Evolutionary conservation across 2,329 filamentous ascomycete genomes (phyloP), one percentile per base, ranked within the genome.

Genomic region (Arthroderma uncinatum): DNA sequence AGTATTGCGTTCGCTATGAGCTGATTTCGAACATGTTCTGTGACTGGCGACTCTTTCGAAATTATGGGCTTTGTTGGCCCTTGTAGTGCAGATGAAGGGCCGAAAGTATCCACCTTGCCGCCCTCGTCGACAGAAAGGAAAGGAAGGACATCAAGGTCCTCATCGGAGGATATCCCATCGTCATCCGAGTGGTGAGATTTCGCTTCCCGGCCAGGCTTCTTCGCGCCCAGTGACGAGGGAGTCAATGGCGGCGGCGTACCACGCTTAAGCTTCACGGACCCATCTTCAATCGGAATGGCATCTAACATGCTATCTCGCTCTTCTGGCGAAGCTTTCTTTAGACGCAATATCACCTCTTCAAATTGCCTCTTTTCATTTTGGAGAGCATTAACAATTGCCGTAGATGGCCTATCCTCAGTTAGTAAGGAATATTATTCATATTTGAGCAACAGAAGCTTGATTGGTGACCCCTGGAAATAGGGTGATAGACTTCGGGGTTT

Each of bases 1-100:
- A 64, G 34, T 30, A 62, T 59, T 30, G 62, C 63, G 54, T 58
- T 65, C 5, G 63, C 63, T 36, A 64, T 62, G 16, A 64, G 40
- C 33, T 63, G 61, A 53, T 64, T 62, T 36, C 63, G 60, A 23
- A 63, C 59, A 36, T 62, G 58, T 33, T 61, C 59, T 23, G 60
- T 53, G n/a, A 60, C 57, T 5, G 55, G 57, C 7, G 52, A 59
- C 33, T 58, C 57, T 9, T 53, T 55, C 25, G 52, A 54, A 16
- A 58, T 55, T 33, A 58, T 44, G 16, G 59, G 60, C 53, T 48
- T 61, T 23, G 36, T 60, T 8, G 56, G 60, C 9, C 59, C 60
- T 59, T 61, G 59, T 16, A 59, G 56, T 25, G 57, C 59, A 39
- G 54, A 64, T 19, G 58, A 61, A 19, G 59, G 60, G 6, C 60